Conservation (phyloP, 2,329 filamentous ascomycete species). For the Ascomycota sp. region DNA sequence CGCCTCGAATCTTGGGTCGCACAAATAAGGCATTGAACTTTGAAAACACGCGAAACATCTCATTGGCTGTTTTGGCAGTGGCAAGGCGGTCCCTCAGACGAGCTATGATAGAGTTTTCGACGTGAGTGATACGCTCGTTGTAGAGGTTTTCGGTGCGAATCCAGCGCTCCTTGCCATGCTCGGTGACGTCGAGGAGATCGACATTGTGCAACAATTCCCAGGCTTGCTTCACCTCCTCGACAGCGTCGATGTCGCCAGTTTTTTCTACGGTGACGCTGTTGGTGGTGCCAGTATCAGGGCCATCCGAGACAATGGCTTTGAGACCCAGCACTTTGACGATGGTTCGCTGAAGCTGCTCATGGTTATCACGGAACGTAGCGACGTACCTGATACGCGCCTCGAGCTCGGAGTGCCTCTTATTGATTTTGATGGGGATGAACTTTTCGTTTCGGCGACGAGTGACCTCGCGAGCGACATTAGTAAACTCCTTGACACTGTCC, state of each 20-base stretch:
- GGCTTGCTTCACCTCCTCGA: slow-evolving; percentile 86
- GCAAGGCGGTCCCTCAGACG: slow-evolving; percentile 78
- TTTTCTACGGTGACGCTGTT: slow-evolving; percentile 68
- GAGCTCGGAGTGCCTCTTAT: slow-evolving; percentile 66
- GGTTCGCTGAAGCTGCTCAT: slow-evolving; percentile 90
- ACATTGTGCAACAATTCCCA: slow-evolving; percentile 90
- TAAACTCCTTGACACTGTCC: slow-evolving; percentile 91
- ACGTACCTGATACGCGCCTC: slow-evolving; percentile 88
- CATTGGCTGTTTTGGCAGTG: slow-evolving; percentile 89
- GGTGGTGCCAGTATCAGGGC: slow-evolving; percentile 26
- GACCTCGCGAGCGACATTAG: slow-evolving; percentile 87
- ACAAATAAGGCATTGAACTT: slow-evolving; percentile 99
- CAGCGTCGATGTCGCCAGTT: slow-evolving; percentile 90
- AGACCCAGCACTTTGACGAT: slow-evolving; percentile 93
- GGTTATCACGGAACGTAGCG: slow-evolving; percentile 82
- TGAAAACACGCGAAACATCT: slow-evolving; percentile 99
- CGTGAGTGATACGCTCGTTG: slow-evolving; percentile 88
- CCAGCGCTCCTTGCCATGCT: slow-evolving; percentile 80
- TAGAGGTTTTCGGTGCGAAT: slow-evolving; percentile 88
- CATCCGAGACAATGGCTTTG: slow-evolving; percentile 34
- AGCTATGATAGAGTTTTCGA: slow-evolving; percentile 98
- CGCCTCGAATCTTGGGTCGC: slow-evolving; percentile 93
- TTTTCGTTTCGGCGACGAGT: slow-evolving; percentile 87
- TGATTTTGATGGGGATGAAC: slow-evolving; percentile 96
- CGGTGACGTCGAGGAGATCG: slow-evolving; percentile 79